Base-by-base conservation (phyloP, 2,329 filamentous ascomycete species). In the Stachybotrys chlorohalonatus region DNA sequence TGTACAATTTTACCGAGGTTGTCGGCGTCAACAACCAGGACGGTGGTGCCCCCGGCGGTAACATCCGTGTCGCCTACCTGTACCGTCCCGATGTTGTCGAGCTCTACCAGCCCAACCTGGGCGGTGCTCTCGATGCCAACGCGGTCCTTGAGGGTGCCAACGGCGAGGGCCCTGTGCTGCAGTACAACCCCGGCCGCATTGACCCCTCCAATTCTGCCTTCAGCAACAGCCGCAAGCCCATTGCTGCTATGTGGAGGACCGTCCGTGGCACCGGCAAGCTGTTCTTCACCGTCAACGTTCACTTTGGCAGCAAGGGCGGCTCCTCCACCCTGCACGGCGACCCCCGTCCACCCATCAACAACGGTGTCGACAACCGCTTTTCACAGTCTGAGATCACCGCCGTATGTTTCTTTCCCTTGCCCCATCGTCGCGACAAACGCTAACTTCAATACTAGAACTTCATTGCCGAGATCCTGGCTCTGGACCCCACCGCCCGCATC, bases 211-310 rank as follows among this genome's bases (percentile, higher is more conserved):
- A 85, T 64, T 59, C 63, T 5, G 84, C 82, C 1, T 90, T 83
- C 80, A 70, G 69, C 3, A 71, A 71, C 51, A 84, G 78, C 63
- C 80, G 86, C 55, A 89, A 89, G 71, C 86, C 86, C 2, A 72
- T 89, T 0, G 83, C 76, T 0, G 86, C 86, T 5, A 75, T 79
- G 56, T 90, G 85, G 84, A 78, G 80, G 63, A 76, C 82, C 0
- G 70, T 81, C 39, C 75, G 78, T 55, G 76, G 75, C 3, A 69
- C 68, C 31, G 72, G 75, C 56, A 78, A 75, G 57, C 64, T 69
- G 0, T 84, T 89, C 69, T 89, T 87, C 68, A 88, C 86, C 2
- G 74, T 90, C 58, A 89, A 89, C 63, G 83, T 89, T 46, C 86
- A 89, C 70, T 83, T 82, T 62, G 76, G 75, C 1, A 83, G 78